Evolutionary conservation across 495 filamentous ascomycete species (phyloP).

Genomic region (Trichoderma virens): DNA sequence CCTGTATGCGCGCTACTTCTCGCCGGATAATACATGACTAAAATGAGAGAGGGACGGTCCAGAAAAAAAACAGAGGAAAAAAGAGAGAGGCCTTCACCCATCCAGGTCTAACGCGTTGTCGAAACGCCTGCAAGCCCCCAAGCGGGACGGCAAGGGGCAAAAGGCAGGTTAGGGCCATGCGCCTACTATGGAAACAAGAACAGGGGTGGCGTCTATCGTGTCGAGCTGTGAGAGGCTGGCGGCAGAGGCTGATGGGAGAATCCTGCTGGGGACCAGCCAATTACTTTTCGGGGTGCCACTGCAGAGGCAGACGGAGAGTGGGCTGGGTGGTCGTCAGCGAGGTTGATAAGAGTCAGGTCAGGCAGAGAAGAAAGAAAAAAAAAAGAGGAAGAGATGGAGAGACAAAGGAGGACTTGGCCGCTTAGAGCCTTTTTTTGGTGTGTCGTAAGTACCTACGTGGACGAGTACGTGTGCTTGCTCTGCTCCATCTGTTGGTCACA

Average conservation of each 20-base stretch:
- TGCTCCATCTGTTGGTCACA: neutral
- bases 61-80: neutral
- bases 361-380: neutral
- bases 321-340: neutral
- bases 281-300: neutral
- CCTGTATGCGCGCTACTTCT: neutral
- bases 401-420: neutral
- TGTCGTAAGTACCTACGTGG: too few relatives aligned
- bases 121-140: constrained; percentile 1
- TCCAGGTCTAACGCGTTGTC: neutral
- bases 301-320: neutral
- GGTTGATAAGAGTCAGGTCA: neutral
- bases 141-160: constrained; percentile 3
- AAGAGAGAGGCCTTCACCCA: neutral
- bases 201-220: constrained; percentile 8
- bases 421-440: too few relatives aligned
- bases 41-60: neutral
- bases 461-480: too few relatives aligned
- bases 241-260: constrained; percentile 2
- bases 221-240: constrained; percentile 8
- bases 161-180: neutral
- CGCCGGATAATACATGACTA: neutral
- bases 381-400: neutral
- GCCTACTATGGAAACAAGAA: neutral
- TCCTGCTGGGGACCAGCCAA: neutral